Evolutionary conservation across 345 rosid genomes (phyloP), one percentile per base, ranked within the genome.

Genomic region (Brassica rapa): DNA sequence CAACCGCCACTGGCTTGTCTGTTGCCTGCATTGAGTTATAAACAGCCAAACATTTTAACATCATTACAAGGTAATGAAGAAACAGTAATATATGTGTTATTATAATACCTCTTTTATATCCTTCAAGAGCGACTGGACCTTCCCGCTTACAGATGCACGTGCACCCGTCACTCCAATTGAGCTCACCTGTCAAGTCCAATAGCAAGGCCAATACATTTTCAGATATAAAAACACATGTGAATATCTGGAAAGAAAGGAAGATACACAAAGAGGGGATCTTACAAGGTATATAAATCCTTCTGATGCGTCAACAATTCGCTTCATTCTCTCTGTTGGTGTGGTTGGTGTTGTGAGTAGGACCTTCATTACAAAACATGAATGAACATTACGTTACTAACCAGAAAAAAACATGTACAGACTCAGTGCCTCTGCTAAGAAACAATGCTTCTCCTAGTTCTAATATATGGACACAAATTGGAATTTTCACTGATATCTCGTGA

Each of bases 161-260:
- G 97, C 87, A 35, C 97, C 99, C 1, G 98, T 93, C 79, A 93
- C 99, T 78, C 99, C 99, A 5, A 85, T n/a, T 60, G 97, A 87
- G 63, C 99, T 95, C 62, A 91, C 96, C 99, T 95, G 78, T 49
- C 57, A 81, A 69, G 51, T 72, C 70, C 70, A 68, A 74, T 65
- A 72, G 49, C 62, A 68, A 62, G 16, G 71, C 24, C 8, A 71
- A n/a, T 60, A 35, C 62, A 24, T 72, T 68, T 10, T 60, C 46
- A 60, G 8, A 65, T 5, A 71, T 71, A 16, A 8, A 43, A 5
- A 53, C 1, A 68, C 49, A 14, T 15, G 57, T 71, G 32, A 74
- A 61, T 15, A 64, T 70, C 35, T 74, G 68, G 25, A 75, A 3
- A 39, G 39, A 46, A 21, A 66, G 60, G 35, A 2, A 65, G 8